Evolutionary conservation across 2,329 filamentous ascomycete species (phyloP), one percentile per base, ranked within the genome.

Genomic region (Ampelomyces quisqualis): DNA sequence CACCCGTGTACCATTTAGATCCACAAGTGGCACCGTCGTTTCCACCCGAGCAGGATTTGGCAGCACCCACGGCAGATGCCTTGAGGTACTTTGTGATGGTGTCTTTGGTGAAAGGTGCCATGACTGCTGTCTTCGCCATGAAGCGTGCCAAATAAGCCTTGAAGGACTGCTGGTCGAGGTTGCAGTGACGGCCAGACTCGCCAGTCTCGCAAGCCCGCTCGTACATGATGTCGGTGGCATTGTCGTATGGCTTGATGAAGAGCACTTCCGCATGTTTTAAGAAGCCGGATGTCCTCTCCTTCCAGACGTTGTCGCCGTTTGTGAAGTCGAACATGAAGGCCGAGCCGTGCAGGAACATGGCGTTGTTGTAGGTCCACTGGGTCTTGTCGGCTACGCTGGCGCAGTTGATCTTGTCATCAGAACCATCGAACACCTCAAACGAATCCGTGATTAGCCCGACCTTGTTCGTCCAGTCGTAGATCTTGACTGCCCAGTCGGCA

Each of bases 131-230:
- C 46, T 75, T 74, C 11, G 66, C 64, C 41, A 77, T 62, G 80
- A 84, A 90, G 30, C 86, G 82, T 18, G 80, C 69, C 18, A 88
- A 73, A 64, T 88, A 89, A 8, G 83, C 85, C 70, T 90, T 90
- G 79, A 89, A 90, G 33, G 77, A 81, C 57, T 78, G 77, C 70
- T 89, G 84, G 64, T 90, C 85, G 49, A 75, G 75, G 69, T 88
- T 79, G 74, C 86, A 90, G 40, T 70, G 68, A 42, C 67, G 67
- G 26, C 57, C 58, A 11, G 55, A 58, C 31, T 55, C 49, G 14
- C 59, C 6, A 66, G 57, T 68, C 70, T 90, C 86, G 70, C 86
- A 90, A 20, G 79, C 77, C 47, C 75, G 74, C 69, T 90, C 86
- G 55, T 75, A 78, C 62, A 87, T 77, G 61, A 88, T 68, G 55